phyloP scores from a whole-genome alignment of 441 rosid species.

The Theobroma grandiflorum region DNA sequence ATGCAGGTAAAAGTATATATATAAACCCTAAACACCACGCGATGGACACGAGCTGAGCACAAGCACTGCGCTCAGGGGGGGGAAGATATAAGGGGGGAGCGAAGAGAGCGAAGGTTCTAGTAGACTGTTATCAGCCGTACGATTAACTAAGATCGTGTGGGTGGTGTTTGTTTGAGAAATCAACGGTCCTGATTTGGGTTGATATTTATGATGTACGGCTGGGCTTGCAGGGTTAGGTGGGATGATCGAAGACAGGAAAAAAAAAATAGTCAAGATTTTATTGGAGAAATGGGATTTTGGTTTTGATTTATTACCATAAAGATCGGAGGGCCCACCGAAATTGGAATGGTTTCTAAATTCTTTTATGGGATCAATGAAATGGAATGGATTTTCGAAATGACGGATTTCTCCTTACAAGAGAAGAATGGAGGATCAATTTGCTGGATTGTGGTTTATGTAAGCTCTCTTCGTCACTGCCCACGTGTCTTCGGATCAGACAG shows the following conservation, averaged over 20 bases:
- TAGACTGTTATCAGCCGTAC: slow-evolving; percentile 44
- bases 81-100: slow-evolving; percentile 33
- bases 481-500: no score
- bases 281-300: slow-evolving; percentile 17
- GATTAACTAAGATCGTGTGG: slow-evolving; percentile 52
- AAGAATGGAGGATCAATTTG: not conserved
- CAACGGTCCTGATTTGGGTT: slow-evolving; percentile 37
- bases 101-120: slow-evolving; percentile 54
- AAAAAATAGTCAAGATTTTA: slow-evolving; percentile 14
- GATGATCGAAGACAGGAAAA: slow-evolving; percentile 23
- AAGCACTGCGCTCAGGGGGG: slow-evolving; percentile 27
- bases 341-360: not conserved
- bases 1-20: no score
- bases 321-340: slow-evolving; percentile 29
- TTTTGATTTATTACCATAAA: slow-evolving; percentile 2
- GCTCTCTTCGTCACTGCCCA: not conserved
- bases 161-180: not conserved
- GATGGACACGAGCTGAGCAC: slow-evolving; percentile 60
- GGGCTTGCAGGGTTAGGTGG: slow-evolving; percentile 18
- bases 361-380: not conserved
- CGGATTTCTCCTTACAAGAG: not conserved
- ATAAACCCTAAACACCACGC: slow-evolving; percentile 21
- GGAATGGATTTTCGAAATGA: not conserved
- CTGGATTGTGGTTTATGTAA: not conserved
- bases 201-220: slow-evolving; percentile 32